Evolutionary conservation across 306 rosid genomes (phyloP).

Genomic region (Cicer cuneatum): DNA sequence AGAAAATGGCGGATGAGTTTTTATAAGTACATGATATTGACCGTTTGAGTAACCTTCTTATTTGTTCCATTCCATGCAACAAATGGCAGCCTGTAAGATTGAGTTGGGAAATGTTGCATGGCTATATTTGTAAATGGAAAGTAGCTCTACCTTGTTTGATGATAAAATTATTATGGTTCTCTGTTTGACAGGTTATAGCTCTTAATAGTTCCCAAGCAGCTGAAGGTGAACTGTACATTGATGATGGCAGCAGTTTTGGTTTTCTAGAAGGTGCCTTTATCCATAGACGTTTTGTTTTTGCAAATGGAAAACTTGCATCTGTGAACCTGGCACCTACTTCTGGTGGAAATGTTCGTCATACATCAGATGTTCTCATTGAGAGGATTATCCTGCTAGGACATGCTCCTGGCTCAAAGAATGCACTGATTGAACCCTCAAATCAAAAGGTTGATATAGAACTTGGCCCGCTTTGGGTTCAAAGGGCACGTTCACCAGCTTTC

Average conservation of each 20-base stretch:
- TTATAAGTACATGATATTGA: background rate
- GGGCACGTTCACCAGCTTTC: conserved; percentile 48
- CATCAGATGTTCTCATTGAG: conserved; percentile 63
- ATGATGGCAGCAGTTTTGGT: conserved; percentile 84
- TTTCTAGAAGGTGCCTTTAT: conserved; percentile 79
- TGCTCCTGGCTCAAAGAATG: conserved; percentile 61
- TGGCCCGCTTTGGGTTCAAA: conserved; percentile 73
- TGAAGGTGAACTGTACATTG: conserved; percentile 89
- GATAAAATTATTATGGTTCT: conserved; percentile 37
- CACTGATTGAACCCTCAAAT: conserved; percentile 71
- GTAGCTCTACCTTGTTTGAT: conserved; percentile 26
- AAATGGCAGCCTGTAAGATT: conserved; percentile 5
- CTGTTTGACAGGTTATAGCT: conserved; percentile 75
- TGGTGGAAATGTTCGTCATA: conserved; percentile 44
- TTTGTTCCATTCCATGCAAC: conserved; percentile 24
- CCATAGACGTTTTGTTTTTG: conserved; percentile 81
- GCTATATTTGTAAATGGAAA: conserved; percentile 17
- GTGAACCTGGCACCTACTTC: conserved; percentile 56
- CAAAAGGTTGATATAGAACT: conserved; percentile 60
- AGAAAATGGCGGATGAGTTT: conserved; percentile 3
- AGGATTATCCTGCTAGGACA: conserved; percentile 85
- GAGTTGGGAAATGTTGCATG: background rate
- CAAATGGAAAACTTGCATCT: conserved; percentile 76
- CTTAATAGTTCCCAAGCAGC: conserved; percentile 90
- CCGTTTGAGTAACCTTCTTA: conserved; percentile 28